Evolutionary conservation across 495 filamentous ascomycete species (phyloP).

Genomic region (Ramalina peruviana): DNA sequence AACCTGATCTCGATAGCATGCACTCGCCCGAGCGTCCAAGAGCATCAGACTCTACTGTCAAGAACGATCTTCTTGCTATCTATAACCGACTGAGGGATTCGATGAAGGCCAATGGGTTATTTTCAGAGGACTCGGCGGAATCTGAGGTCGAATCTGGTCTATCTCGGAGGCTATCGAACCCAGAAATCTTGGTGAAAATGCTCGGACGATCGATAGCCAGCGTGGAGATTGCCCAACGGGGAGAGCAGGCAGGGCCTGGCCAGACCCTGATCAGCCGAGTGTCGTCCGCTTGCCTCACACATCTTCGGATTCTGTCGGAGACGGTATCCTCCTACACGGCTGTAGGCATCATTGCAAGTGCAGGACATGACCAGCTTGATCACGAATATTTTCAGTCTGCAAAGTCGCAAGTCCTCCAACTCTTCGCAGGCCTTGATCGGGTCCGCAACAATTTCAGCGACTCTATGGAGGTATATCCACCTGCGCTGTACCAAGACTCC

Average conservation of each 20-base stretch:
- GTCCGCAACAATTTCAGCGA: slow-evolving; percentile 6
- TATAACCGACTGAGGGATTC: slow-evolving; percentile 73
- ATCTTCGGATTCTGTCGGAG: slow-evolving; percentile 82
- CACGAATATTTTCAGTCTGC: slow-evolving; percentile 57
- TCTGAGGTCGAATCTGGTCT: slow-evolving; percentile 21
- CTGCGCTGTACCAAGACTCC: slow-evolving; percentile 48
- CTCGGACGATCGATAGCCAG: slow-evolving; percentile 84
- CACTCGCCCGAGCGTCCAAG: slow-evolving; percentile 26
- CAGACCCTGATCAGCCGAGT: slow-evolving; percentile 73
- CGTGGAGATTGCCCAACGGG: slow-evolving; percentile 84
- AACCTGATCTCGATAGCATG: slow-evolving; percentile 21
- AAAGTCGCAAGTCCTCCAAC: slow-evolving; percentile 58
- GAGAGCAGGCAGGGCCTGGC: slow-evolving; percentile 61
- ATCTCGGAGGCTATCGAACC: slow-evolving; percentile 40
- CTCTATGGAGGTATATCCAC: slow-evolving; percentile 8
- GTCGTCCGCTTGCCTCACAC: slow-evolving; percentile 64
- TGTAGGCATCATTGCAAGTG: slow-evolving; percentile 51
- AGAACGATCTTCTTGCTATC: slow-evolving; percentile 62
- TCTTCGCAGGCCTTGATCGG: slow-evolving; percentile 51
- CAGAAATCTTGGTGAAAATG: slow-evolving; percentile 54
- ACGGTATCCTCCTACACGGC: slow-evolving; percentile 74
- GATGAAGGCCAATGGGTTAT: slow-evolving; percentile 54
- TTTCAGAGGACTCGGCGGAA: slow-evolving; percentile 31
- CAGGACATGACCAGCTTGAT: slow-evolving; percentile 44
- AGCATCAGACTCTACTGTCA: slow-evolving; percentile 27